Percentiles rank a stretch among this genome's conserved stretches.
These are phyloP conservation scores for Petasospora rhodanensis DNA, from an alignment of 1,139 yeast species.

Conservation along the genomic window DNA sequence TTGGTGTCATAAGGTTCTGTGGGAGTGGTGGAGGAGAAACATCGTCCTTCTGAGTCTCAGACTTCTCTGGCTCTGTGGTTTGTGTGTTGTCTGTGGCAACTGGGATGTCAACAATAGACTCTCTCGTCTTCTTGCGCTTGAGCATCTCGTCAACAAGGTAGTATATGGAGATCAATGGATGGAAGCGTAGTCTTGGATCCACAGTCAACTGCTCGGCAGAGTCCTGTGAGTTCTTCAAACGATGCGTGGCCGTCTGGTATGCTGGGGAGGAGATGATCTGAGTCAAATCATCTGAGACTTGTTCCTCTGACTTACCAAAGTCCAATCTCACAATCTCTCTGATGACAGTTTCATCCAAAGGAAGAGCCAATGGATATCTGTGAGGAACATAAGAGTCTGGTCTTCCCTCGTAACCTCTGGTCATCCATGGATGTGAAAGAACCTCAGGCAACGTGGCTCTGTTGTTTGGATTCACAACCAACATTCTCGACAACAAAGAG, in stretches of 20 bases:
- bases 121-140: constrained; percentile 62
- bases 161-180: constrained; percentile 84
- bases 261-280: constrained; percentile 59
- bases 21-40: constrained; percentile 26
- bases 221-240: too few species aligned
- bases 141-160: constrained; percentile 81
- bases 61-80: too few species aligned
- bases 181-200: constrained; percentile 81
- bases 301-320: constrained; percentile 62
- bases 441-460: constrained; percentile 82
- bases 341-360: constrained; percentile 67
- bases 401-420: constrained; percentile 74
- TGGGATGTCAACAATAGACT: constrained; percentile 21
- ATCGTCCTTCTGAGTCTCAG: not conserved
- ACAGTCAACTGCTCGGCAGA: constrained; percentile 22
- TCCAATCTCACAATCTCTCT: constrained; percentile 76
- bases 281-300: constrained; percentile 54
- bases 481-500: constrained; percentile 81
- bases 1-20: constrained; percentile 18
- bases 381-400: constrained; percentile 72
- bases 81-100: constrained; percentile 6
- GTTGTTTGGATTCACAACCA: constrained; percentile 80
- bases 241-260: constrained; percentile 60
- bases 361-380: constrained; percentile 68
- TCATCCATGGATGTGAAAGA: constrained; percentile 92